These are phyloP conservation scores for Irpex lacteus DNA, from an alignment of 1,284 basidiomycete genomes.

Conservation along the genomic window DNA sequence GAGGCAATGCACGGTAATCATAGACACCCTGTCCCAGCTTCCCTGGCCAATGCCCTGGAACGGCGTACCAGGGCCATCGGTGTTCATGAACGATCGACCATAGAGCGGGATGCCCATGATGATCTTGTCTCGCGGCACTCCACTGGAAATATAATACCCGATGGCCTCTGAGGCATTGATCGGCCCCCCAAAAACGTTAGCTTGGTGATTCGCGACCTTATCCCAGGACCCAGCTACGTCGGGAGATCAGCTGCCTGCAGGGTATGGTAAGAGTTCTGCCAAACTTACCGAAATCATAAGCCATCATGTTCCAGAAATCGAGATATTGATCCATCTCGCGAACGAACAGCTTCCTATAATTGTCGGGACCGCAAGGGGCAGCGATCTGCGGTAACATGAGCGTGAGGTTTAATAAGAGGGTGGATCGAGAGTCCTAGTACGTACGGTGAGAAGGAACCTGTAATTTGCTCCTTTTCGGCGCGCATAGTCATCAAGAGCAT, in stretches of 20 bases:
- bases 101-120: constrained; percentile 90
- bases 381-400: constrained; percentile 60
- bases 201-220: constrained; percentile 79
- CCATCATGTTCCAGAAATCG: constrained; percentile 98
- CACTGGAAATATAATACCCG: constrained; percentile 67
- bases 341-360: constrained; percentile 78
- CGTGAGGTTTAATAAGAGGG: constrained; percentile 1
- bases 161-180: constrained; percentile 71
- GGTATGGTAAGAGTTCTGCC: not conserved
- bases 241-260: constrained; percentile 13
- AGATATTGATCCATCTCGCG: constrained; percentile 85
- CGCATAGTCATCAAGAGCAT: constrained; percentile 68
- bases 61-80: constrained; percentile 75
- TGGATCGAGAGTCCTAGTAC: constrained; percentile 21
- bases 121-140: constrained; percentile 78
- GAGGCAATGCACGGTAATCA: constrained; percentile 76
- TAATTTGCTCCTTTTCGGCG: constrained; percentile 54
- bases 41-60: constrained; percentile 78
- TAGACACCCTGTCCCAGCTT: constrained; percentile 81
- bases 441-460: constrained; percentile 73
- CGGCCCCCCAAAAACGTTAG: constrained; percentile 73
- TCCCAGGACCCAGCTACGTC: constrained; percentile 85
- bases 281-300: constrained; percentile 73
- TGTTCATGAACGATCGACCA: constrained; percentile 88
- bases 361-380: constrained; percentile 88